Evolutionary conservation across 169 alveolate species (phyloP), one percentile per base, ranked within the genome.

Genomic region (Cryptosporidium felis): DNA sequence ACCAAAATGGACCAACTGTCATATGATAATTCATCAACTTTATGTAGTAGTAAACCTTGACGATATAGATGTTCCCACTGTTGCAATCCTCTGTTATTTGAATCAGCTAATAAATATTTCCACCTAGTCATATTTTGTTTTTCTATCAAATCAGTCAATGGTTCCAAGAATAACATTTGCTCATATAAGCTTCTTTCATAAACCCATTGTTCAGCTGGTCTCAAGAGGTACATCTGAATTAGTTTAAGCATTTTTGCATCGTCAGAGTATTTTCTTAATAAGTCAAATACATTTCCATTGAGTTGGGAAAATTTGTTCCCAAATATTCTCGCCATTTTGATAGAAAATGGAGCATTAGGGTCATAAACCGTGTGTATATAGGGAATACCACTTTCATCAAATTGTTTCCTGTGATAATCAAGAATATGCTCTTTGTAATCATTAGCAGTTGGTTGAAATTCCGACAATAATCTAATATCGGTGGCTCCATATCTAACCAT

Each of bases 151-250:
- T 74, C 85, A 5, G 85, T 74, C 42, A 74, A 74, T 16, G 85
- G 85, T 40, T 51, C 85, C n/a, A 74, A 41, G 53, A 74, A 74
- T 40, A 74, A 41, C 66, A 58, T 74, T 9, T 74, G 74, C 23
- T 74, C 85, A 53, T 74, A 74, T 14, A 74, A 36, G 40, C 85
- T 49, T 32, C 85, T 49, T 56, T 74, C 85, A 38, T 51, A 74
- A 16, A 74, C 12, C 85, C 85, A 74, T 47, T 74, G 85, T 58
- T 74, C 85, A 23, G 85, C 85, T 32, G 85, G 85, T 53, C 85
- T 74, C 53, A 74, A 34, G 18, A 74, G 42, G 56, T 74, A 74
- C 63, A 53, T 74, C 56, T 74, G 85, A 14, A 74, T 74, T 53
- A 74, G 38, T 40, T 74, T 74, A 12, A 74, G 44, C 85, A 74